Percentiles rank a stretch among this genome's conserved stretches.
Evolutionary conservation across 495 filamentous ascomycete genomes (phyloP).

Genomic region (Symbiotaphrina buchneri): DNA sequence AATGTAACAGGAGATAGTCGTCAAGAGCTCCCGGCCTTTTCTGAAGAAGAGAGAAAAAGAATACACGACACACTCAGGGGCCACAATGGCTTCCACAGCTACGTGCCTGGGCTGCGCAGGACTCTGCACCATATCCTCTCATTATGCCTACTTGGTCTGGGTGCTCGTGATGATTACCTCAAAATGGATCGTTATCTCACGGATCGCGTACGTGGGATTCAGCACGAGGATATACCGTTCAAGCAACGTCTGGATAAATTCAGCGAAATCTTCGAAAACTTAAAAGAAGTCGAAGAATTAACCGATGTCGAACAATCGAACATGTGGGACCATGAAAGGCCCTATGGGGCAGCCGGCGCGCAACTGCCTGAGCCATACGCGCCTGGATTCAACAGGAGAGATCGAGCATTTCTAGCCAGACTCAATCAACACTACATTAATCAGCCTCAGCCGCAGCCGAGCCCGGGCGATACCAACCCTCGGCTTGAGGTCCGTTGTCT

Average conservation of each 20-base stretch:
- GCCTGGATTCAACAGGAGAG: neutral
- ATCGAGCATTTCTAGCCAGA: neutral
- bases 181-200: constrained; percentile 6
- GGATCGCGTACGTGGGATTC: constrained; percentile 3
- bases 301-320: too few species aligned
- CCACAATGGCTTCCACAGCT: constrained; percentile 10
- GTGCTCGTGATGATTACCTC: constrained; percentile 12
- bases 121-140: constrained; percentile 11
- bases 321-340: neutral
- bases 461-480: neutral
- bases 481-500: neutral
- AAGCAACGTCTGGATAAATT: neutral
- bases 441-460: neutral
- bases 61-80: too few species aligned
- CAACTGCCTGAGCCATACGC: neutral
- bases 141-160: constrained; percentile 11
- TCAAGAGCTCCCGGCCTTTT: too few species aligned
- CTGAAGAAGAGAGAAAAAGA: too few species aligned
- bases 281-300: neutral
- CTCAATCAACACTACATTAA: neutral
- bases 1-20: too few species aligned
- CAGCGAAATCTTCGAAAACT: too few species aligned
- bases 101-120: constrained; percentile 10
- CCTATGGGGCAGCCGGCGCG: neutral
- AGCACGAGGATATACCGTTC: constrained; percentile 7